Base-by-base conservation (phyloP, 495 filamentous ascomycete genomes). In the Podospora didyma region DNA sequence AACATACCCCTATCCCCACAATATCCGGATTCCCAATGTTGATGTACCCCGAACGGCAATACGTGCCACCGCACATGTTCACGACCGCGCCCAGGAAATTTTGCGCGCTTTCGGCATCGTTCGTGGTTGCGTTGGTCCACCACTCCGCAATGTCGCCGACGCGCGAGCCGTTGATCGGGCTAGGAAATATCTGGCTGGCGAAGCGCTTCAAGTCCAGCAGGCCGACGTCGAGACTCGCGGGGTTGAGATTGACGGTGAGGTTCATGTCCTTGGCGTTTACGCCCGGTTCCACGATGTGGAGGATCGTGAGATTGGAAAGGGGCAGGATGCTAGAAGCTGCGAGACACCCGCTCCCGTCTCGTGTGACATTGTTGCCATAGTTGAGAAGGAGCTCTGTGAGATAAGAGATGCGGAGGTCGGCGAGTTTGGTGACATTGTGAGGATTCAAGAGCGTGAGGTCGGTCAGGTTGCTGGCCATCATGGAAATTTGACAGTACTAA, bases 331-430 rank as follows among this genome's bases (percentile, higher is more conserved):
- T 19, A 7, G 59, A 61, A 3, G 59, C 59, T 2, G 54, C 42
- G n/a, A 14, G 4, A 39, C 59, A 61, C n/a, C 55, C 61, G 23
- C 61, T 31, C 14, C 59, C 63, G 39, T 61, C 62, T 51, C 67
- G 63, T 28, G 63, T 61, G 19, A 53, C 51, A 41, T 68, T 63
- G 9, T 64, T 60, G 57, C 66, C 65, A 7, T 63, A 56, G 48
- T 60, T 62, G 12, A 56, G 49, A 12, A 66, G 57, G 7, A 54
- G 16, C 3, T 50, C 46, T 7, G 57, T 26, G 21, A 63, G 53
- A 49, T 57, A 54, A 10, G 51, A 46, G 35, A 56, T 45, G 4
- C 20, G 42, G 44, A 60, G 57, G 3, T 57, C 31, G 54, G 35
- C 37, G n/a, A 57, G 61, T 19, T 9, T 28, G 23, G 49, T 53